These are phyloP conservation scores for Curvularia lunata DNA, from an alignment of 2,329 filamentous ascomycete genomes.

Conservation along the genomic window DNA sequence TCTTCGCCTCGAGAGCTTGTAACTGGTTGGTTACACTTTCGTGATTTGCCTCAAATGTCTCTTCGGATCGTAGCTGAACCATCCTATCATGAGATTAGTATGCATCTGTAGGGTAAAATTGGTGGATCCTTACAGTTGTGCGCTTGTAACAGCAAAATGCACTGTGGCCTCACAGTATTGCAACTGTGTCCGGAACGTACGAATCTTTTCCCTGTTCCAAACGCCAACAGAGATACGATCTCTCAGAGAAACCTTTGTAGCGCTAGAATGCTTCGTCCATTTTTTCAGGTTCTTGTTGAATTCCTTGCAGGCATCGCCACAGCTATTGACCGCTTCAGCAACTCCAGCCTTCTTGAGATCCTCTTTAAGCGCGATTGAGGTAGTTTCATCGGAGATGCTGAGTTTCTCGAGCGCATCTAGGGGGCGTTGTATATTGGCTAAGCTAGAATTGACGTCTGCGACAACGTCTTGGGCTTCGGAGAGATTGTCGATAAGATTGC, in stretches of 20 bases:
- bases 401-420: constrained; percentile 19
- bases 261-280: constrained; percentile 24
- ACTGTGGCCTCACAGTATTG: constrained; percentile 19
- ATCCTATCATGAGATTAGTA: constrained; percentile 6
- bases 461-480: constrained; percentile 19
- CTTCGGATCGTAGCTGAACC: constrained; percentile 15
- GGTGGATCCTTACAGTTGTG: constrained; percentile 17
- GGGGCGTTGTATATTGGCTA: constrained; percentile 16
- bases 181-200: constrained; percentile 14
- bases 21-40: constrained; percentile 7
- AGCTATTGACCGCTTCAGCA: constrained; percentile 21
- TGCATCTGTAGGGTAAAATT: neutral
- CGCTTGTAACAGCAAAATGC: constrained; percentile 19
- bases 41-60: constrained; percentile 2
- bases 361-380: constrained; percentile 8
- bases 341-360: constrained; percentile 20
- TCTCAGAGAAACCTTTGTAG: constrained; percentile 9
- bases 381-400: constrained; percentile 9
- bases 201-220: constrained; percentile 24
- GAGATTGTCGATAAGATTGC: constrained; percentile 13
- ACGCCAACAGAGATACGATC: constrained; percentile 19
- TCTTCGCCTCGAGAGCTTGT: constrained; percentile 16
- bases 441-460: constrained; percentile 12
- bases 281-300: constrained; percentile 18
- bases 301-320: constrained; percentile 14